Base-by-base conservation (phyloP, 768 basidiomycete species). In the Psilocybe tampanensis region DNA sequence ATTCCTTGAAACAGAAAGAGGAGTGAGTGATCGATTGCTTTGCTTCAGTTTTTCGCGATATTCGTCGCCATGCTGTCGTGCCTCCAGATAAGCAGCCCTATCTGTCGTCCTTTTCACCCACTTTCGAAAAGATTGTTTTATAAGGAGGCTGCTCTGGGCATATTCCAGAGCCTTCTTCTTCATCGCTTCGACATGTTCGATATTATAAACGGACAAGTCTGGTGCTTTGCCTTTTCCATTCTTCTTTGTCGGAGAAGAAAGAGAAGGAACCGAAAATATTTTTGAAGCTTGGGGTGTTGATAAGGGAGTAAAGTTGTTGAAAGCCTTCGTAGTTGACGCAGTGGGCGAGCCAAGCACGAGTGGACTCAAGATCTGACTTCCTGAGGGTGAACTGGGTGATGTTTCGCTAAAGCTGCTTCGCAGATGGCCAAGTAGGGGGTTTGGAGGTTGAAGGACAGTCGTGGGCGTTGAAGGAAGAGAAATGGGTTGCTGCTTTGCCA, bases 31-130 rank as follows among this genome's bases (percentile, higher is more conserved):
- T 24, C 51, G 68, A 15, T 32, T 26, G 2, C 29, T 53, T 17
- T 61, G 52, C n/a, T 64, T 59, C 26, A 85, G 65, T 62, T 82
- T 87, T 56, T 80, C 72, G 43, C 81, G 80, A 67, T 91, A 91
- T 3, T 74, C 76, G 23, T 88, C 81, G 54, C 86, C 84, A 44
- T 82, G 81, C 54, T 70, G 72, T 56, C 82, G 81, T 0, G 89
- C 89, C 48, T 88, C 85, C 4, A 78, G 64, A 80, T 84, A 90
- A n/a, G 76, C 81, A 34, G 71, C 76, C 51, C 76, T 74, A 32
- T 81, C 80, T 1, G 70, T 70, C 8, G 77, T 60, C 44, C 74
- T 74, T 59, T 78, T 68, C 61, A 76, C 65, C 86, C 86, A 88
- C 34, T 58, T 66, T 43, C 64, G 63, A 56, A 84, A 82, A 33